A percentile compares a stretch with the other conserved stretches of the same genome.
Conservation (phyloP, 1,284 basidiomycete genomes). For the Agaricales sp. region DNA sequence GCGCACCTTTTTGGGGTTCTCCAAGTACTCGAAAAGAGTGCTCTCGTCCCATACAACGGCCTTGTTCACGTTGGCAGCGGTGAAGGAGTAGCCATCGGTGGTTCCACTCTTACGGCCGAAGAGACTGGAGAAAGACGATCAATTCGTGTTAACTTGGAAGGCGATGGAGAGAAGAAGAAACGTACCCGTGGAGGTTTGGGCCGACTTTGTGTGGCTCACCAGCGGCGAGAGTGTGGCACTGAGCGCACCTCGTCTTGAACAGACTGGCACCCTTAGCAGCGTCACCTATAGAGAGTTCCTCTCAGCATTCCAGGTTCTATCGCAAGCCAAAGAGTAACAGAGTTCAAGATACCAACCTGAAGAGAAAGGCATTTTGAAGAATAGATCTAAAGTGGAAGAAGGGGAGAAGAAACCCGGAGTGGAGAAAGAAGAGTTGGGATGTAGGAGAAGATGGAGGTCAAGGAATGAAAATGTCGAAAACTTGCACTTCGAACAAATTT, state of each 20-base stretch:
- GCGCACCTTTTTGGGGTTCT: slow-evolving; percentile 91
- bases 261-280: slow-evolving; percentile 80
- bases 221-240: slow-evolving; percentile 88
- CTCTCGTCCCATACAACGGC: slow-evolving; percentile 77
- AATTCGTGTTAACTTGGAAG: slow-evolving; percentile 6
- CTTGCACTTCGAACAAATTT: neutral
- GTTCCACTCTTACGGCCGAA: slow-evolving; percentile 90
- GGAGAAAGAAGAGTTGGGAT: slow-evolving; percentile 16
- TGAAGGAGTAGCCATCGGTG: slow-evolving; percentile 84
- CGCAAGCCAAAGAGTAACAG: slow-evolving; percentile 1
- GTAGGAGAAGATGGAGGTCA: slow-evolving; percentile 17
- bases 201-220: slow-evolving; percentile 87
- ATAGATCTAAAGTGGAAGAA: neutral
- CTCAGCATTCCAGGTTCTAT: too few relatives aligned
- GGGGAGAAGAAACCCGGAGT: slow-evolving; percentile 5
- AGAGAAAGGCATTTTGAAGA: slow-evolving; percentile 30
- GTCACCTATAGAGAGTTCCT: slow-evolving; percentile 62
- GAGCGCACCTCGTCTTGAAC: slow-evolving; percentile 95
- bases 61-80: slow-evolving; percentile 95
- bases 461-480: slow-evolving; percentile 11
- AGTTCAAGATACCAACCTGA: slow-evolving; percentile 20
- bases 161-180: slow-evolving; percentile 13
- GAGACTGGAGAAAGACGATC: slow-evolving; percentile 27
- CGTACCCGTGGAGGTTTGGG: slow-evolving; percentile 89
- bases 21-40: slow-evolving; percentile 92